Evolutionary conservation across 176 grass and related monocot species (phyloP).

Genomic region (Rhynchospora pubera): DNA sequence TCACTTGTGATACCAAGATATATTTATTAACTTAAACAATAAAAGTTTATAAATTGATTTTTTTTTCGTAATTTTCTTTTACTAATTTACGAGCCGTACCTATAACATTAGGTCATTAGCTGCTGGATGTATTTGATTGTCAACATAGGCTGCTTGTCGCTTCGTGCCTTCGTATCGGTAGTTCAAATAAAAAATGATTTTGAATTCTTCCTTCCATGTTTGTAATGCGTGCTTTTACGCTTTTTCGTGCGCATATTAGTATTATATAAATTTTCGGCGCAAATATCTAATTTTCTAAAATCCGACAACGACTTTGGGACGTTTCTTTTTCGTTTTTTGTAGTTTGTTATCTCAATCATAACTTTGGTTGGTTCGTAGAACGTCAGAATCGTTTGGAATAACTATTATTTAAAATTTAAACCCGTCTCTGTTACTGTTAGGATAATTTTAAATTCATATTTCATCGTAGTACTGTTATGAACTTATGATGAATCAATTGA

Average conservation of each 20-base stretch:
- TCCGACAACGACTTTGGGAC: background rate
- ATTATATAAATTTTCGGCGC: background rate
- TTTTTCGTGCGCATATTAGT: background rate
- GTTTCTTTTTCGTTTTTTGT: background rate
- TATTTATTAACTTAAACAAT: background rate
- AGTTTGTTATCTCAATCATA: background rate
- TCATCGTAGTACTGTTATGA: too few species aligned
- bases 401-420: too few species aligned
- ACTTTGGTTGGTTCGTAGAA: too few species aligned
- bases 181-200: background rate
- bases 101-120: too few species aligned
- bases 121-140: background rate
- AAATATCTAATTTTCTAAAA: background rate
- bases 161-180: background rate
- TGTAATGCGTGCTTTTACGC: background rate
- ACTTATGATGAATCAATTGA: too few species aligned
- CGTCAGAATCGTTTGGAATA: too few species aligned
- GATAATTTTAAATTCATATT: background rate
- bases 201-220: background rate
- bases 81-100: too few species aligned
- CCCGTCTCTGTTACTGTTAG: background rate
- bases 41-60: too few species aligned
- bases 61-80: too few species aligned
- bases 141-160: background rate
- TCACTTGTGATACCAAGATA: too few species aligned